Base-by-base conservation (phyloP, 129 eudicot species). In the Calendula officinalis region DNA sequence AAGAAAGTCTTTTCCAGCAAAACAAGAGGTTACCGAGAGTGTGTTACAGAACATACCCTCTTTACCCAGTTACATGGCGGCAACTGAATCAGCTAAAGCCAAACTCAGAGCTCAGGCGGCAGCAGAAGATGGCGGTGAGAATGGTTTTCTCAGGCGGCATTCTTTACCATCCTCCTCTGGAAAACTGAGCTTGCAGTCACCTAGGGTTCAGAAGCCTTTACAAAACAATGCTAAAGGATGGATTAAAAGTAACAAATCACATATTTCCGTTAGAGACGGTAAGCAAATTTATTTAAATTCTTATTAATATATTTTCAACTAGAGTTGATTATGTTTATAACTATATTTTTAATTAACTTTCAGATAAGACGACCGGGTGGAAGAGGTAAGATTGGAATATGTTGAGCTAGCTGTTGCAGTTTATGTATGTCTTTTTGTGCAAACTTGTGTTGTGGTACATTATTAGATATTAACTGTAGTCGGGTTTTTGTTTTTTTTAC, bases 41-140 rank as follows among this genome's bases (percentile, higher is more conserved):
- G 79, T 76, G 45, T 68, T 82, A 12, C 84, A 74, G 78, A 86
- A 74, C 51, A 58, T 83, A 4, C 84, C 86, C 8, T 70, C 81
- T 15, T 59, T 90, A 81, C 97, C 97, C 33, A 90, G 97, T 59
- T 90, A 90, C 72, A 90, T 90, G 97, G 83, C 86, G 12, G 97
- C 97, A 8, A 90, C 97, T 55, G 76, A 78, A 70, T 86, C 97
- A 37, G 95, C 89, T 7, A 90, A 90, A 76, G 97, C 97, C 33
- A 90, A 86, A 77, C 91, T 90, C 50, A 86, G 91, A 59, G 88
- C 80, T 22, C 95, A 83, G 66, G 47, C 73, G 40, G 33, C 81
- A 1, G 74, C 52, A 15, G 91, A 90, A 62, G 95, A 86, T 60
- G 89, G 61, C n/a, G 72, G 56, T 66, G 95, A 86, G 67, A 75